Evolutionary conservation across 768 basidiomycete genomes (phyloP).

Genomic region (Tubosaeta sp.): DNA sequence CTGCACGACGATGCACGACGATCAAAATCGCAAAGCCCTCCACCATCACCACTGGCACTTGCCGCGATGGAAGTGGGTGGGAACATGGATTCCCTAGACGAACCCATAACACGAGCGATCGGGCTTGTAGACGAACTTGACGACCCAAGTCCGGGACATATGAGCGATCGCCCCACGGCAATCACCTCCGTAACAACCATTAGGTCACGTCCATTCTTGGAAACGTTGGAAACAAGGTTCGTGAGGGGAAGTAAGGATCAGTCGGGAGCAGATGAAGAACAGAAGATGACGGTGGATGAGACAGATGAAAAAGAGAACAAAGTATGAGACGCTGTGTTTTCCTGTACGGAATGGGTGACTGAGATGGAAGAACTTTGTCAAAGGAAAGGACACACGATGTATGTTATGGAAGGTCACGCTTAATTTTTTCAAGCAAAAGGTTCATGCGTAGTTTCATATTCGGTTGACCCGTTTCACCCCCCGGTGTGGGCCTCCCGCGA

Average conservation of each 20-base stretch:
- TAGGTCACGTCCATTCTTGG: constrained; percentile 44
- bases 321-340: constrained; percentile 29
- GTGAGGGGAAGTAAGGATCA: constrained; percentile 44
- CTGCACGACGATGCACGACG: constrained; percentile 78
- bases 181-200: constrained; percentile 60
- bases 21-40: constrained; percentile 75
- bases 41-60: constrained; percentile 67
- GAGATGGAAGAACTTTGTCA: neutral
- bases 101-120: constrained; percentile 42
- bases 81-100: constrained; percentile 35
- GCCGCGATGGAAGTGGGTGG: constrained; percentile 32
- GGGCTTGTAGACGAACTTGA: constrained; percentile 85
- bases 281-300: constrained; percentile 39
- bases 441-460: constrained; percentile 87
- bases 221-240: constrained; percentile 59
- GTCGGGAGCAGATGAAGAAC: constrained; percentile 19
- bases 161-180: constrained; percentile 76
- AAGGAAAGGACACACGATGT: constrained; percentile 1
- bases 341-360: neutral
- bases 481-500: constrained; percentile 27
- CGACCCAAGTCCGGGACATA: constrained; percentile 77
- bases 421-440: constrained; percentile 81
- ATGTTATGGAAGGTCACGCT: constrained; percentile 47
- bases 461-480: constrained; percentile 45
- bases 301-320: constrained; percentile 55